A percentile compares a stretch with the other conserved stretches of the same genome.
phyloP scores from a whole-genome alignment of 768 basidiomycete species.

The Phlebiopsis gigantea region DNA sequence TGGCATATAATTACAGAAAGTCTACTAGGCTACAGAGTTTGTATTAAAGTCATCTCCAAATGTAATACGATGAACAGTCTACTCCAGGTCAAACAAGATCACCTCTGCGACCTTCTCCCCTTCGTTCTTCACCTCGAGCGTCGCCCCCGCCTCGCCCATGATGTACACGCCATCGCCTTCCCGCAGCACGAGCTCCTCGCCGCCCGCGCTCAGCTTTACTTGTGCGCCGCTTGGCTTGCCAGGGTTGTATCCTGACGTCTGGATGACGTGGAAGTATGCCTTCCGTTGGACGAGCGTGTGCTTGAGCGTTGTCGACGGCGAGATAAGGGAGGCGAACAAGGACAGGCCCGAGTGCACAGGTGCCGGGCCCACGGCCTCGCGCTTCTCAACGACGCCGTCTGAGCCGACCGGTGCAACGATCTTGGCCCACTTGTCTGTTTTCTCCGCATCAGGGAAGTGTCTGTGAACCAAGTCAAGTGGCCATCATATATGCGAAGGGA shows the following conservation, averaged over 20 bases:
- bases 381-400: conserved; percentile 49
- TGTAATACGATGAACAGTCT: no score
- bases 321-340: conserved; percentile 73
- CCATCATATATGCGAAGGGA: neutral
- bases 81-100: conserved; percentile 41
- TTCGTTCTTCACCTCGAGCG: conserved; percentile 50
- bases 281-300: conserved; percentile 38
- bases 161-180: conserved; percentile 92
- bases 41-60: no score
- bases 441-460: conserved; percentile 78
- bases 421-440: conserved; percentile 62
- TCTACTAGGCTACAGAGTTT: no score
- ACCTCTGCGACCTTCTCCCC: conserved; percentile 68
- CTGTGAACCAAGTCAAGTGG: conserved; percentile 24
- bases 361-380: conserved; percentile 74
- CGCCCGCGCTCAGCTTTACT: conserved; percentile 1
- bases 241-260: conserved; percentile 76
- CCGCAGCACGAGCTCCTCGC: conserved; percentile 32
- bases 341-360: conserved; percentile 69
- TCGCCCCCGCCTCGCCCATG: conserved; percentile 38
- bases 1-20: no score
- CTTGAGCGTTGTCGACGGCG: conserved; percentile 45
- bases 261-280: conserved; percentile 76
- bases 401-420: conserved; percentile 72
- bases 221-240: conserved; percentile 49